Evolutionary conservation across 352 stramenopile genomes (phyloP), one percentile per base, ranked within the genome.

Genomic region (Thalassiosira sp.): DNA sequence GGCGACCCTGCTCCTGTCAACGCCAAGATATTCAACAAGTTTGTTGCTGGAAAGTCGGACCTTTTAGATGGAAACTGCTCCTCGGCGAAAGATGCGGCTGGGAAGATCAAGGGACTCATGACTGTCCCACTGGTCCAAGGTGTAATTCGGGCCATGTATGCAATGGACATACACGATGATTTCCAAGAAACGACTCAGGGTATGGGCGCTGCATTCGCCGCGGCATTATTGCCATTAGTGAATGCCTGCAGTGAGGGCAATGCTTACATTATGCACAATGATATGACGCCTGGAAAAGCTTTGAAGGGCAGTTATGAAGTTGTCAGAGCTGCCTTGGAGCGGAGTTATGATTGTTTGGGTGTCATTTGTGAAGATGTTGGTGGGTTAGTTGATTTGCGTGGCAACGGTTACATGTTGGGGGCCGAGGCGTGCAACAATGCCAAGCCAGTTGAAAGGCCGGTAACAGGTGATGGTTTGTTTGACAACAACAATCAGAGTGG

Each of bases 81-180:
- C 1, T 22, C 11, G 25, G 52, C 31, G 20, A 35, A 46, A 28
- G 25, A 18, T 16, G 5, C 22, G 28, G 33, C 42, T 20, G 53
- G 37, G 7, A 10, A 49, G 2, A 67, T 77, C 37, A 67, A 61
- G 31, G 33, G 18, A 40, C 57, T 74, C 42, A 79, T 82, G 74
- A 74, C 46, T 15, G 43, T 79, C 16, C 59, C 70, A 5, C 54
- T 82, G n/a, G 40, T 82, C 46, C 74, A 82, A 59, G 74, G 74
- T 43, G 37, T 70, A 6, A 58, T 76, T 18, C 45, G 60, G 35
- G 20, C 53, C 0, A 51, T 56, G n/a, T 77, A 77, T 51, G 68
- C 35, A 15, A 25, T 68, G 7, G 69, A 73, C 18, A 24, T 70
- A 33, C 62, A 74, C 33, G 40, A 76, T 57, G 59, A 77, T 24